Evolutionary conservation across 345 rosid species (phyloP), one percentile per base, ranked within the genome.

Genomic region (Crucihimalaya himalaica): DNA sequence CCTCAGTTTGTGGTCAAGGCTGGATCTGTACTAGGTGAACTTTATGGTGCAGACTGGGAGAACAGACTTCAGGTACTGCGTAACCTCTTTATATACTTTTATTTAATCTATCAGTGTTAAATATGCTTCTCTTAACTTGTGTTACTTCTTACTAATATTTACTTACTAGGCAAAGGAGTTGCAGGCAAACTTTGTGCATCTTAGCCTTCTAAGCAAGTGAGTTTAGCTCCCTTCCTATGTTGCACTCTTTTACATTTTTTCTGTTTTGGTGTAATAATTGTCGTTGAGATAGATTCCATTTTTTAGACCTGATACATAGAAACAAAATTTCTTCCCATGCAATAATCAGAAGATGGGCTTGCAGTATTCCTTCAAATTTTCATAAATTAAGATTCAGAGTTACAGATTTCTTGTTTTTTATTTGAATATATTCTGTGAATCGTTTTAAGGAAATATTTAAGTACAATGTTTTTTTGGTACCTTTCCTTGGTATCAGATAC

Each of bases 1-100:
- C 97, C 96, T 76, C 98, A 91, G 68, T 91, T 87, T 88, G 79
- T 87, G 68, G 83, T 87, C 65, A 94, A 94, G 84, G 88, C 95
- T 56, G 91, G 88, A 79, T 83, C 96, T 68, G 77, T 88, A 8
- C 73, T 94, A 52, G 70, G 86, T 72, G 80, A 80, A 42, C 66
- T 80, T 32, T 85, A 89, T 73, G 97, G 98, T 48, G 75, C 83
- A 50, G 96, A 88, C 72, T 94, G 98, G 97, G 90, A 89, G 83
- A 85, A 55, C 71, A 87, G 79, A 71, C 96, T 94, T n/a, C 92
- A 94, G 97, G 98, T 94, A 84, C 56, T 78, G 14, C 27, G 35
- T 45, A 3, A 67, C 46, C 58, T 68, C 61, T 54, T 61, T 43
- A 4, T 20, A 23, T 25, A 27, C 2, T 15, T 48, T 40, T 28